A percentile compares a stretch with the other conserved stretches of the same genome.
phyloP scores from a whole-genome alignment of 1,284 basidiomycete genomes.

The Microbotryum lychnidis-dioicae region DNA sequence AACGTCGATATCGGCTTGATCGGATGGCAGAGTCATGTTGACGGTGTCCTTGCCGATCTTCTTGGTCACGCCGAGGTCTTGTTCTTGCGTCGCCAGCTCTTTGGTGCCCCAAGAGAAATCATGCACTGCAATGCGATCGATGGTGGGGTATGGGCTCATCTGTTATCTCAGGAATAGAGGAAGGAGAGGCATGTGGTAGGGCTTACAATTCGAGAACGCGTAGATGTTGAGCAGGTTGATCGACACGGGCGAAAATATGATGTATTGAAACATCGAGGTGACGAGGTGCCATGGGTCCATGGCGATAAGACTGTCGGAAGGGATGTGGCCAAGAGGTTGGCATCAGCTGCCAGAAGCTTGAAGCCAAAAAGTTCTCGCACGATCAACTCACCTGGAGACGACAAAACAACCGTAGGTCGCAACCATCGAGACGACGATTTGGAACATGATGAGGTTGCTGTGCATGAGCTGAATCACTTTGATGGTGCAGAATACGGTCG shows the following conservation, averaged over 20 bases:
- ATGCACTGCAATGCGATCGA: constrained; percentile 24
- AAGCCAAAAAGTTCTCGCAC: constrained; percentile 13
- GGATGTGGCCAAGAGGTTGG: constrained; percentile 4
- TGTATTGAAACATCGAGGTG: constrained; percentile 81
- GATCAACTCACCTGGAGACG: constrained; percentile 42
- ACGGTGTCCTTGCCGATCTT: constrained; percentile 71
- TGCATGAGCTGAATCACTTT: constrained; percentile 55
- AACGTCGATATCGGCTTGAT: constrained; percentile 75
- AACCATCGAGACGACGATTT: constrained; percentile 73
- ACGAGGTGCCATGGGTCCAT: constrained; percentile 77
- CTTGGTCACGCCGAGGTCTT: constrained; percentile 46
- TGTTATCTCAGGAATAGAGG: background rate
- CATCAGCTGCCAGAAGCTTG: background rate
- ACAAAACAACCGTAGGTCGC: constrained; percentile 70
- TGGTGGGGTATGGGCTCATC: constrained; percentile 28
- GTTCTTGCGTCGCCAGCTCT: constrained; percentile 36
- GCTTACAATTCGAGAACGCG: constrained; percentile 69
- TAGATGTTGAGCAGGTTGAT: constrained; percentile 61
- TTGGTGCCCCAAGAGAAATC: constrained; percentile 42
- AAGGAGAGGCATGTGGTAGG: constrained; percentile 40
- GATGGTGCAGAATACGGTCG: constrained; percentile 65
- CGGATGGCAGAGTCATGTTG: constrained; percentile 77
- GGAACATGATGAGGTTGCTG: constrained; percentile 53
- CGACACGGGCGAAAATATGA: constrained; percentile 65
- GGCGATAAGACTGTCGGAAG: constrained; percentile 59